Base-by-base conservation (phyloP, 2,329 filamentous ascomycete species). In the Colletotrichum coccodes region DNA sequence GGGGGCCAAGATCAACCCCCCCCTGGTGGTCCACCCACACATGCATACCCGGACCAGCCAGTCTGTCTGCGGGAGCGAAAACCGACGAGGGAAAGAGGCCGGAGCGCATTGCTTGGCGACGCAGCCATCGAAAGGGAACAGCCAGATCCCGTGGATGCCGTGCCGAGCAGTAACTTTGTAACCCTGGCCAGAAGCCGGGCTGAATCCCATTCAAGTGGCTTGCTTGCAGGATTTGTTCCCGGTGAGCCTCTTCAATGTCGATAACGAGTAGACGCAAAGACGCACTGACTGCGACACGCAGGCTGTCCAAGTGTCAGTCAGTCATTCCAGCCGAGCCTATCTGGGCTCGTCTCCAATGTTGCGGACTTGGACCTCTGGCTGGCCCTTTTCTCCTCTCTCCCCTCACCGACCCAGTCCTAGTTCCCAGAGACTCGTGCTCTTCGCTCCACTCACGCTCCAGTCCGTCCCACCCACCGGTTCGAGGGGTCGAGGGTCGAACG, bases 1-100 rank as follows among this genome's bases (percentile, higher is more conserved):
- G 65, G 65, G 65, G 60, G 65, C 65, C 61, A 68, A 68, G 65
- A 68, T 68, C 61, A 63, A 26, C 46, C 40, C 49, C 54, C 26
- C 28, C 38, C 23, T n/a, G 30, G 14, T 59, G 54, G 60, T 47
- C 65, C 60, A 67, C 64, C 44, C 64, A 64, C 65, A 52, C 46
- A 52, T 21, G 46, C 60, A 65, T 60, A 44, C 53, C 60, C 59
- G 38, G 63, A 21, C n/a, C 38, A 64, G 53, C 46, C 53, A 58
- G 52, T 56, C n/a, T 47, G 49, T 38, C 53, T 68, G 52, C 49
- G 46, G 63, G 47, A 32, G 38, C 14, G 34, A 44, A 32, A 49
- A 58, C 57, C 58, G 62, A 44, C 47, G 8, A 30, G 40, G 21
- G 44, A 47, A 47, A 21, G 21, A 26, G 6, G 28, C 38, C 26